Evolutionary conservation across 1,284 basidiomycete genomes (phyloP), one percentile per base, ranked within the genome.

Genomic region (Grifola frondosa): DNA sequence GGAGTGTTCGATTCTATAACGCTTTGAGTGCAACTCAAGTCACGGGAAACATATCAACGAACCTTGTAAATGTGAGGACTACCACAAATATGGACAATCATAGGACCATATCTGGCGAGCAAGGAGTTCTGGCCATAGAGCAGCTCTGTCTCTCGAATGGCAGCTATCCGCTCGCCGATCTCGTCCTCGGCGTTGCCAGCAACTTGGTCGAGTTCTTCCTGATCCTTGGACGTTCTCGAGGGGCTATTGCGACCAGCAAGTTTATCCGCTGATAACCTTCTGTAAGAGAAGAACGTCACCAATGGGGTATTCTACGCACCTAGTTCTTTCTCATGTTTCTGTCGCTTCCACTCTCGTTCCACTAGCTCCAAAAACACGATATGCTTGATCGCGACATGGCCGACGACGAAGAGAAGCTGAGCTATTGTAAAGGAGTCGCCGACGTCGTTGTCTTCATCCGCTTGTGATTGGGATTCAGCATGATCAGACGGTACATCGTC

Each of bases 161-260:
- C 78, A 3, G 84, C 82, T 32, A 99, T 89, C 5, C 88, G 78
- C 48, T 99, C 97, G 13, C 94, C 96, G 54, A 98, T 96, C 60
- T 99, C 96, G 63, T 99, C 96, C 64, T 99, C 96, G 16, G 94
- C 95, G 57, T 96, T 97, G 4, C 97, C 96, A 1, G 91, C 92
- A 2, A 99, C 96, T 57, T 97, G 94, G 53, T 99, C 96, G 0
- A 99, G 80, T 60, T 98, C 94, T 57, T 96, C 93, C 12, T 71
- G 77, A 26, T 89, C 85, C 60, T 92, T 91, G 10, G 70, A 56
- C 28, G 35, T 57, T 55, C 64, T 64, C 47, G 65, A 59, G 7
- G 61, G 53, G 21, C 66, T 61, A 46, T 60, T 63, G 32, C 47
- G 40, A 3, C 60, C 63, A 12, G 63, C 69, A 1, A 70, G 63